Evolutionary conservation across 2,329 filamentous ascomycete species (phyloP).

Genomic region (Aspergillus ibericus): DNA sequence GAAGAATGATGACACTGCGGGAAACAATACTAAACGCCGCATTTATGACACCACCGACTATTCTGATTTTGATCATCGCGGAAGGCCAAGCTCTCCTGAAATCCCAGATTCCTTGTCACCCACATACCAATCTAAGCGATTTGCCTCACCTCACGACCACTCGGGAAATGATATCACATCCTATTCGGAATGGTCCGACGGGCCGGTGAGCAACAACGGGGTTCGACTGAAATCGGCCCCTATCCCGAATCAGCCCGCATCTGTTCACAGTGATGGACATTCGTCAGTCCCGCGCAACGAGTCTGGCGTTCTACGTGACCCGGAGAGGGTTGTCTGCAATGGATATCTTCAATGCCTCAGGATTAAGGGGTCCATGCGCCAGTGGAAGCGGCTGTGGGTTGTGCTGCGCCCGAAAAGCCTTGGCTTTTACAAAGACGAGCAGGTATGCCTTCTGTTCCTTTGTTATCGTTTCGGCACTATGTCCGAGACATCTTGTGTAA

Average conservation of each 20-base stretch:
- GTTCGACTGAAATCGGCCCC: slow-evolving; percentile 29
- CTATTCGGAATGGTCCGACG: slow-evolving; percentile 83
- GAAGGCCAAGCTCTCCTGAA: slow-evolving; percentile 38
- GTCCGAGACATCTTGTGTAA: not conserved
- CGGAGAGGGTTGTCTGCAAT: slow-evolving; percentile 90
- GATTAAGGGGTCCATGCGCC: slow-evolving; percentile 74
- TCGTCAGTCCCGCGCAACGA: slow-evolving; percentile 52
- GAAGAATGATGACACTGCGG: slow-evolving; percentile 21
- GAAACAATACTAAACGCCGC: slow-evolving; percentile 30
- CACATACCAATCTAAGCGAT: slow-evolving; percentile 25
- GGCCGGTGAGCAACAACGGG: slow-evolving; percentile 28
- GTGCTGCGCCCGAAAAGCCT: slow-evolving; percentile 83
- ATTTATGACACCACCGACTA: slow-evolving; percentile 44
- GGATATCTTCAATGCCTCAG: slow-evolving; percentile 85
- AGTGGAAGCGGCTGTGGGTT: slow-evolving; percentile 95
- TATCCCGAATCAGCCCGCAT: slow-evolving; percentile 30
- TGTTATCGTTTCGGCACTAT: not conserved
- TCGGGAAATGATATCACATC: slow-evolving; percentile 70
- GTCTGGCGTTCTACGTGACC: slow-evolving; percentile 59
- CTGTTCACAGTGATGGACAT: slow-evolving; percentile 31
- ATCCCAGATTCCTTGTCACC: slow-evolving; percentile 31
- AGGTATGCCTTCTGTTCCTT: slow-evolving; percentile 29
- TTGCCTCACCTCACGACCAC: slow-evolving; percentile 52
- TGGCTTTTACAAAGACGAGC: slow-evolving; percentile 87
- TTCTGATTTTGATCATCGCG: slow-evolving; percentile 40